Evolutionary conservation across 73 alveolate genomes (phyloP).

Genomic region (Paramecium primaurelia): DNA sequence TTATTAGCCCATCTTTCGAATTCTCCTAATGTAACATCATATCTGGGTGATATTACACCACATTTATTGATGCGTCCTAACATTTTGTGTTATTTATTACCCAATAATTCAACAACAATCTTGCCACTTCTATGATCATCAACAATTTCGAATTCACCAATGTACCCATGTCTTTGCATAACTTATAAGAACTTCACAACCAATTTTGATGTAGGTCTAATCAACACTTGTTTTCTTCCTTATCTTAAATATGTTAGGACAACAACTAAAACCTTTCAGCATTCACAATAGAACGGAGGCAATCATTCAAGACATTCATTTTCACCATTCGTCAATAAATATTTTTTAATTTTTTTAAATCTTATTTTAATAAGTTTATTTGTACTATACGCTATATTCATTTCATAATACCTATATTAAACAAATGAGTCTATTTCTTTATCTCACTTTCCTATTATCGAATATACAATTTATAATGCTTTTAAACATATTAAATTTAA

Average conservation of each 20-base stretch:
- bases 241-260: slow-evolving; percentile 69
- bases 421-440: not conserved
- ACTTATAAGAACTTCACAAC: slow-evolving; percentile 93
- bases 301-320: slow-evolving; percentile 90
- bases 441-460: not conserved
- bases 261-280: slow-evolving; percentile 93
- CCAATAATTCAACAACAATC: slow-evolving; percentile 91
- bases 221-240: slow-evolving; percentile 77
- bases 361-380: not conserved
- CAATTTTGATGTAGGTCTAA: slow-evolving; percentile 96
- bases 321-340: slow-evolving; percentile 69
- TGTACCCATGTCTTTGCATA: slow-evolving; percentile 97
- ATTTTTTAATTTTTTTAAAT: not conserved
- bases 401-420: not conserved
- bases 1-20: slow-evolving; percentile 84
- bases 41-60: slow-evolving; percentile 98
- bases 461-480: not conserved
- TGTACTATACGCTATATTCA: not conserved
- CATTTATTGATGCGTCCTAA: slow-evolving; percentile 95
- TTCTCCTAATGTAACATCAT: slow-evolving; percentile 78
- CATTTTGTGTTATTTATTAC: not conserved
- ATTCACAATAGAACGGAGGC: slow-evolving; percentile 91
- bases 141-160: slow-evolving; percentile 94
- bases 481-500: too few relatives aligned
- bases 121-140: slow-evolving; percentile 98